Percentiles rank a stretch among this genome's conserved stretches.
Evolutionary conservation across 2,329 filamentous ascomycete genomes (phyloP).

Genomic region (Neofusicoccum ribis): DNA sequence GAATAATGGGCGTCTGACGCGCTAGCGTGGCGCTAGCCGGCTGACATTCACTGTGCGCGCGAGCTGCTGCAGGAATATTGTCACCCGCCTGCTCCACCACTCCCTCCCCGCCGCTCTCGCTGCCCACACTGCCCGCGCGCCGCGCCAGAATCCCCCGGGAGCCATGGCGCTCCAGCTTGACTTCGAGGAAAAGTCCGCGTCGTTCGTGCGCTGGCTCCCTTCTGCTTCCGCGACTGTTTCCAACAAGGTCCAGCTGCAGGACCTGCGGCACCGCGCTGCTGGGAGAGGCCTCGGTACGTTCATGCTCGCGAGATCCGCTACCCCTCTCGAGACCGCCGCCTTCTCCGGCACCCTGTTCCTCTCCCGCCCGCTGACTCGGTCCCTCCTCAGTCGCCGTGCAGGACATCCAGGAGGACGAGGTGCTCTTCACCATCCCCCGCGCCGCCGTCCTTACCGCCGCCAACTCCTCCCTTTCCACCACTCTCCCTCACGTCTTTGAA

Average conservation of each 20-base stretch:
- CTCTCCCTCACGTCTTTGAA: constrained; percentile 43
- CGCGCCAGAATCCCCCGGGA: neutral
- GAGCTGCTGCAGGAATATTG: constrained; percentile 12
- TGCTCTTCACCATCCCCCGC: constrained; percentile 78
- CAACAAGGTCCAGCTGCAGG: constrained; percentile 58
- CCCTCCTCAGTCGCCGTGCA: constrained; percentile 62
- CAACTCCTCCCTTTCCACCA: constrained; percentile 66
- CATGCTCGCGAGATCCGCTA: neutral
- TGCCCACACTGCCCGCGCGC: neutral
- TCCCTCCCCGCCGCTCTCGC: neutral
- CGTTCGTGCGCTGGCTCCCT: constrained; percentile 60
- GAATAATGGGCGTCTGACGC: neutral
- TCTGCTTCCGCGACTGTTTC: constrained; percentile 56
- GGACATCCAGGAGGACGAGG: constrained; percentile 72
- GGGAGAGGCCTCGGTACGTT: constrained; percentile 65
- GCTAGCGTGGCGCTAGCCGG: constrained; percentile 4
- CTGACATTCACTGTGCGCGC: neutral
- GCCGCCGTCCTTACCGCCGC: constrained; percentile 68
- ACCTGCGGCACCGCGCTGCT: constrained; percentile 56
- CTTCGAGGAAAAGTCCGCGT: constrained; percentile 47
- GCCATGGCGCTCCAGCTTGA: constrained; percentile 23
- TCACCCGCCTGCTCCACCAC: constrained; percentile 2
- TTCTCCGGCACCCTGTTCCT: neutral
- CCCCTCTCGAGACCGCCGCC: neutral
- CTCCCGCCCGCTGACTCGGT: neutral